phyloP scores from a whole-genome alignment of 2,329 filamentous ascomycete genomes.

The Phialocephala subalpina region DNA sequence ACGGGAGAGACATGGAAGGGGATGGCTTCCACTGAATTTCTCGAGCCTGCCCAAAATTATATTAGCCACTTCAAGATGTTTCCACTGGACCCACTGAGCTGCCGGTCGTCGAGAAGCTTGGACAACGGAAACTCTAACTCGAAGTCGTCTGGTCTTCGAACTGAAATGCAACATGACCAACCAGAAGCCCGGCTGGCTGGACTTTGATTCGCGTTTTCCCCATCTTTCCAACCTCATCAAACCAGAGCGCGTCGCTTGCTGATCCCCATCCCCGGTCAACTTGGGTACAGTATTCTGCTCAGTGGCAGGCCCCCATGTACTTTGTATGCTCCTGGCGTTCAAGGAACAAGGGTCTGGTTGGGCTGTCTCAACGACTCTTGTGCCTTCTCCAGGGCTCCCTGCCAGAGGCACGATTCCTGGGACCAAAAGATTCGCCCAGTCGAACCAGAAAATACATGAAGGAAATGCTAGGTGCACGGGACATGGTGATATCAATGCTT shows the following conservation, averaged over 20 bases:
- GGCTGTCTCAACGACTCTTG: neutral
- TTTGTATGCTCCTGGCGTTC: neutral
- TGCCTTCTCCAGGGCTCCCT: neutral
- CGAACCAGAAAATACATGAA: slow-evolving; percentile 9
- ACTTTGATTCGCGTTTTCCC: slow-evolving; percentile 7
- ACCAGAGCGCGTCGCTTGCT: slow-evolving; percentile 10
- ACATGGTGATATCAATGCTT: slow-evolving; percentile 26
- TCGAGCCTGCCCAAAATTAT: neutral
- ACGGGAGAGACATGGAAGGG: slow-evolving; percentile 2
- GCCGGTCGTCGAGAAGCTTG: neutral
- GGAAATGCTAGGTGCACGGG: slow-evolving; percentile 23
- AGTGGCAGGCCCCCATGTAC: neutral
- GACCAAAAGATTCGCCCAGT: neutral
- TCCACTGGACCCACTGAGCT: neutral
- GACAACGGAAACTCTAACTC: slow-evolving; percentile 2
- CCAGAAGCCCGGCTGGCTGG: neutral
- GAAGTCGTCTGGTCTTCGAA: neutral
- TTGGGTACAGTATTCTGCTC: slow-evolving; percentile 1
- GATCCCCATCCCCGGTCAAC: neutral
- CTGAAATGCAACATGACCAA: neutral
- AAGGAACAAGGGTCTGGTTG: neutral
- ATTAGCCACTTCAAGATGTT: neutral
- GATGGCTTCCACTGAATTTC: neutral
- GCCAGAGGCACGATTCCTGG: neutral
- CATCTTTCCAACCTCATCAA: neutral